Percentiles rank a stretch among this genome's conserved stretches.
Evolutionary conservation across 805 yeast genomes (phyloP).

Genomic region (Blastobotrys americana): DNA sequence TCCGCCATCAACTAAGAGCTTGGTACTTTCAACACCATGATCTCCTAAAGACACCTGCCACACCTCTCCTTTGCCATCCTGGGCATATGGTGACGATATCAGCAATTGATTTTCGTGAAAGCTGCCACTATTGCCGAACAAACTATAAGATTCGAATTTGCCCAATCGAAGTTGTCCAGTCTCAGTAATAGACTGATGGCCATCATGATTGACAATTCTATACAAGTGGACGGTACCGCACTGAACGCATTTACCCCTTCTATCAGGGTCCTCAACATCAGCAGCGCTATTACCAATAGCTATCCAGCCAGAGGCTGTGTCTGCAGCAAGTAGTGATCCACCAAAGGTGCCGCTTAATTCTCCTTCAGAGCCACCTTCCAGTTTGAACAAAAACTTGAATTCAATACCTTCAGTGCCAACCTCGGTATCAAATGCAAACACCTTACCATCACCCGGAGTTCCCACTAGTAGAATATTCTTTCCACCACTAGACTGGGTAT

Average conservation of each 20-base stretch:
- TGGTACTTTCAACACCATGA: conserved; percentile 20
- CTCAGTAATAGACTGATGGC: conserved; percentile 7
- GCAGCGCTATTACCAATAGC: conserved; percentile 29
- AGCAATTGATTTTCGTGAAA: conserved; percentile 24
- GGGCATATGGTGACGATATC: conserved; percentile 39
- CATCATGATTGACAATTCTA: conserved; percentile 19
- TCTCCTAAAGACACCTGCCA: conserved; percentile 34
- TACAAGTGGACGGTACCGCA: conserved; percentile 40
- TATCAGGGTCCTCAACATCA: conserved; percentile 18
- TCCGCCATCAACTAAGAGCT: conserved; percentile 24
- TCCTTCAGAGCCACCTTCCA: conserved; percentile 10
- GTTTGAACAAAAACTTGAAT: not conserved
- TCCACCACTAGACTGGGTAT: conserved; percentile 2
- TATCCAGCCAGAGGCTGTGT: conserved; percentile 21
- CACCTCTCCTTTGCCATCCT: conserved; percentile 40
- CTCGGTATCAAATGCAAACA: conserved; percentile 31
- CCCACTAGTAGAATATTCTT: conserved; percentile 30
- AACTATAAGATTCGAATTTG: conserved; percentile 16
- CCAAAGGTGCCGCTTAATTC: conserved; percentile 24
- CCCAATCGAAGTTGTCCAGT: conserved; percentile 9
- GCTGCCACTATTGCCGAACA: conserved; percentile 32
- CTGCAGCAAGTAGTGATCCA: conserved; percentile 21
- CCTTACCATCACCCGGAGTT: conserved; percentile 34
- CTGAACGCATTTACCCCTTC: conserved; percentile 24
- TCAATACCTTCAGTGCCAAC: not conserved